Base-by-base conservation (phyloP, 345 rosid genomes). In the Eucalyptus sp. region DNA sequence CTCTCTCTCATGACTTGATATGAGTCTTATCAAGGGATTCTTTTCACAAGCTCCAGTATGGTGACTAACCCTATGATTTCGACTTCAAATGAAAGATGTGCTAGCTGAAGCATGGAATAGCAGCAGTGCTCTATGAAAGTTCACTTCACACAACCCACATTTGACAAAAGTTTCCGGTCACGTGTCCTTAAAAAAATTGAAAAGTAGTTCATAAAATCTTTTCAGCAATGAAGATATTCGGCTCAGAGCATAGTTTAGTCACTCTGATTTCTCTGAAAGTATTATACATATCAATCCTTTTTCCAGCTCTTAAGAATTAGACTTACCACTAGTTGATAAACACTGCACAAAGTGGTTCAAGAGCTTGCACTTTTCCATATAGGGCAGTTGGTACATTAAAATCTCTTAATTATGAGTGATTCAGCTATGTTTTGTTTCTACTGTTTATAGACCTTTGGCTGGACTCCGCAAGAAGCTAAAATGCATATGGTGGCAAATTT, bases 401-500 rank as follows among this genome's bases (percentile, higher is more conserved):
- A 76, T 76, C 29, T 76, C 84, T 41, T 76, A 41, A 41, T 41
- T 80, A 10, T 7, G 24, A 87, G 79, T 88, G 66, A 33, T 90
- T 88, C 60, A 62, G 56, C 88, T 88, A 13, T 79, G 64, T 89
- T 52, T 58, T 41, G 43, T 16, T 91, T 91, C 71, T 89, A 90
- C 89, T 79, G 88, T 90, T 66, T 91, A 91, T 92, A 98, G 99
- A 91, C 93, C 85, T 98, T 96, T 95, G 99, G 97, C 64, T 98
- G 99, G 99, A 93, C 94, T 91, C 95, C 95, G 71, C 95, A 95
- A 92, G 98, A 97, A 94, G 99, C 99, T 91, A 96, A 95, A 91
- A 87, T 96, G 94, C 99, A 98, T 91, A 94, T 95, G 99, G 97
- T 97, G 93, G 87, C 94, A 52, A 96, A 97, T 93, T 95, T 95